phyloP scores from a whole-genome alignment of 1,284 basidiomycete species.

The Marasmius fiardii region DNA sequence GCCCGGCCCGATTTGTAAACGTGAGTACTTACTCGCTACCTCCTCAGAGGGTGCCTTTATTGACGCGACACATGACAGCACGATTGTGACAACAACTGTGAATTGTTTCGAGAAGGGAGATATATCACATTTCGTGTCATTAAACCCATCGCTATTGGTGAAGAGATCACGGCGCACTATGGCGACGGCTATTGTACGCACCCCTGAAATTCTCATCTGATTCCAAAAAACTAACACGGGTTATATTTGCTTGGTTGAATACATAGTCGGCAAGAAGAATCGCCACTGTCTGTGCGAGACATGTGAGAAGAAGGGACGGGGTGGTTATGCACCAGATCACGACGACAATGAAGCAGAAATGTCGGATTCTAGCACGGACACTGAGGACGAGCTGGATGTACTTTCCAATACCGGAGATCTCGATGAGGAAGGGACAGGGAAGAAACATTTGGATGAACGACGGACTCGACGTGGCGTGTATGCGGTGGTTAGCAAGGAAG shows the following conservation, averaged over 20 bases:
- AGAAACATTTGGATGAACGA: conserved; percentile 62
- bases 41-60: conserved; percentile 17
- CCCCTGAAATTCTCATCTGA: conserved; percentile 12
- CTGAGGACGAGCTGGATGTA: conserved; percentile 35
- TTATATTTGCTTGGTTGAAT: conserved; percentile 11
- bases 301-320: conserved; percentile 74
- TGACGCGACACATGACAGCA: conserved; percentile 49
- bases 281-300: conserved; percentile 87
- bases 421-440: conserved; percentile 35
- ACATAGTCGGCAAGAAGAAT: conserved; percentile 79
- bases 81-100: conserved; percentile 88
- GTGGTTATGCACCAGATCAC: conserved; percentile 67
- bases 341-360: conserved; percentile 39
- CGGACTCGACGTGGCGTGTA: conserved; percentile 77
- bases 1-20: conserved; percentile 92
- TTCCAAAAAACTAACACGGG: conserved; percentile 6
- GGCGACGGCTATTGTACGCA: conserved; percentile 80
- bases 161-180: conserved; percentile 86
- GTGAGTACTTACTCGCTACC: conserved; percentile 45
- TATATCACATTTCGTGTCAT: conserved; percentile 89
- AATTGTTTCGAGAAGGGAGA: conserved; percentile 81
- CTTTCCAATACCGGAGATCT: conserved; percentile 40
- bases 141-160: conserved; percentile 75
- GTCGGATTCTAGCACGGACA: conserved; percentile 22
- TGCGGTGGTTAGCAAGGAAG: conserved; percentile 54